These are phyloP conservation scores for Starmerella etchellsii DNA, from an alignment of 805 yeast genomes.

Conservation along the genomic window DNA sequence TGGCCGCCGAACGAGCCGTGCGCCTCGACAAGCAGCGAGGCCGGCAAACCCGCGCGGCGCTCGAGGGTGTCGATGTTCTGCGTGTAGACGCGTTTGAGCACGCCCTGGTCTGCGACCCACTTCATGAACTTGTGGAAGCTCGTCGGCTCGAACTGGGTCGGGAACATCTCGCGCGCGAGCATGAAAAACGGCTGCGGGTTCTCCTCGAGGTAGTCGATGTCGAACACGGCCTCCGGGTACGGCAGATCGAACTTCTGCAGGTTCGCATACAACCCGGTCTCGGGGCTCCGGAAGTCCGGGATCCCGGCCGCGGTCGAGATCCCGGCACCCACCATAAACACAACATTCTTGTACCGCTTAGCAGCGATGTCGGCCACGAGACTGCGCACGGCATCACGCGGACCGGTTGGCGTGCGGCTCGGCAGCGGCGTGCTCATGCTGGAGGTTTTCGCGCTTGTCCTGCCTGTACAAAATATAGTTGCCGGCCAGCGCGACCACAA, in stretches of 20 bases:
- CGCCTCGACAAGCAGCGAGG: slow-evolving; percentile 65
- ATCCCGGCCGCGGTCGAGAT: slow-evolving; percentile 87
- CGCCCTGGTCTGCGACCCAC: slow-evolving; percentile 49
- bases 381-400: background rate
- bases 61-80: slow-evolving; percentile 92
- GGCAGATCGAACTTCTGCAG: slow-evolving; percentile 59
- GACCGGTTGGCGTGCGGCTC: background rate
- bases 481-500: slow-evolving; percentile 18
- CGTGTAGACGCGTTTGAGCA: slow-evolving; percentile 62
- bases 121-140: slow-evolving; percentile 63
- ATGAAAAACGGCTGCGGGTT: slow-evolving; percentile 77
- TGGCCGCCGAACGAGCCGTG: slow-evolving; percentile 86
- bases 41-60: slow-evolving; percentile 62
- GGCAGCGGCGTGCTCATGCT: background rate
- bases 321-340: slow-evolving; percentile 68
- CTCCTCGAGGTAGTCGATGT: slow-evolving; percentile 62
- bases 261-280: slow-evolving; percentile 69
- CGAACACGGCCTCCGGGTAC: slow-evolving; percentile 92
- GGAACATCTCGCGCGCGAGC: slow-evolving; percentile 72
- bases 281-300: slow-evolving; percentile 88
- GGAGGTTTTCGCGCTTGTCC: background rate
- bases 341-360: slow-evolving; percentile 22
- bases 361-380: slow-evolving; percentile 14
- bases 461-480: slow-evolving; percentile 17
- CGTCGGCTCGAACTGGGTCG: slow-evolving; percentile 78